Base-by-base conservation (phyloP, 495 filamentous ascomycete genomes). In the Penicillium silybi region DNA sequence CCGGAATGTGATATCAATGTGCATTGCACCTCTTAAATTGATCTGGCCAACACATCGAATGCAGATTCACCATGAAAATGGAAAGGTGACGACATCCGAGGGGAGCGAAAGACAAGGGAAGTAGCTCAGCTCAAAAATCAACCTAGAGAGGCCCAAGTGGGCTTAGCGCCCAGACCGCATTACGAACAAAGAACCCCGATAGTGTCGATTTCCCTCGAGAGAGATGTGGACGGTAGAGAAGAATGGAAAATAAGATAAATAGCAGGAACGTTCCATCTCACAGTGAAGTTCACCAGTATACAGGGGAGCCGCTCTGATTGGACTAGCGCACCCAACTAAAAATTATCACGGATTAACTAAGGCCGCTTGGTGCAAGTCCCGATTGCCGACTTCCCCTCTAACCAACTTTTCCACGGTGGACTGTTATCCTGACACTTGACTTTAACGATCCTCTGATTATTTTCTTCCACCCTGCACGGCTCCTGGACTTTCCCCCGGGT, bases 281-380 rank as follows among this genome's bases (percentile, higher is more conserved):
- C 22, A 23, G 22, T 3, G 32, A 35, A 2, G 32, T 35, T 35
- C 32, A 26, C 17, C 10, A 6, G 16, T 34, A 34, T 22, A n/a
- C 20, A 27, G 41, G 39, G 26, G 39, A 16, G 47, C 18, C 15
- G 53, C 57, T 58, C 64, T 71, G 68, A 74, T 66, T 70, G 69
- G 70, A 68, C 69, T 75, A 73, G 72, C 69, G 70, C 65, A 13
- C 70, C 67, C 69, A 69, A 73, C 72, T 75, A 75, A 75, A 75
- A 75, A 67, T 73, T 71, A 71, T 71, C 68, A 63, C 66, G 68
- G 64, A 73, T 69, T 70, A 70, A 70, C 67, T 64, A 55, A 67
- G 58, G 39, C 54, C 63, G 53, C 62, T 62, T 62, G 49, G 54
- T 61, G 61, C 62, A 7, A 60, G 54, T 25, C 54, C 48, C 57